Conservation (phyloP, 2,329 filamentous ascomycete genomes). For the Simplicillium sp. region DNA sequence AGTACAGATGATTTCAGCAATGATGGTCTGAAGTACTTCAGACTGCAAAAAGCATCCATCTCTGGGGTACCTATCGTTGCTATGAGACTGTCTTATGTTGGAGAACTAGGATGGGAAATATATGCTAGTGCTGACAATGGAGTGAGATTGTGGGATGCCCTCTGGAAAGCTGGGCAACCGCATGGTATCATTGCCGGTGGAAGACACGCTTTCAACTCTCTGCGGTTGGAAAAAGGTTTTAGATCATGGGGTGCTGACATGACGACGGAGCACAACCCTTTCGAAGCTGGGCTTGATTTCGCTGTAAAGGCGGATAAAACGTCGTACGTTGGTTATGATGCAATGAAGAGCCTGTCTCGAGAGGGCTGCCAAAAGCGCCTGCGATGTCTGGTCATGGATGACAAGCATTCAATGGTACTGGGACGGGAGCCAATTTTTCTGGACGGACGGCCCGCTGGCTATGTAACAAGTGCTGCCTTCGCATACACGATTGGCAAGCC, state of each 20-base stretch:
- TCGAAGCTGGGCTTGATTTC: constrained; percentile 44
- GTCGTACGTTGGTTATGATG: constrained; percentile 40
- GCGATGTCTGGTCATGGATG: constrained; percentile 44
- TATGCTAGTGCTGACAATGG: constrained; percentile 51
- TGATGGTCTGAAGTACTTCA: constrained; percentile 37
- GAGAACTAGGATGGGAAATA: constrained; percentile 54
- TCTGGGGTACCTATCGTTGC: constrained; percentile 45
- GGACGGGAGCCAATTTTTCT: constrained; percentile 53
- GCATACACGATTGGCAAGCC: constrained; percentile 50
- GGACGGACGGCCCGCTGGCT: constrained; percentile 37
- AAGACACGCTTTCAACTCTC: constrained; percentile 44
- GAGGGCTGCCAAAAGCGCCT: constrained; percentile 23
- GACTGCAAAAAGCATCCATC: constrained; percentile 37
- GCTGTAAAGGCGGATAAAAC: constrained; percentile 37
- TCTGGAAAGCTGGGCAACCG: constrained; percentile 43
- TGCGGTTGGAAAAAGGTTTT: constrained; percentile 51
- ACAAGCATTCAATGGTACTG: constrained; percentile 45
- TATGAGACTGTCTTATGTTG: constrained; percentile 49
- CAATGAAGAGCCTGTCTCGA: constrained; percentile 30
- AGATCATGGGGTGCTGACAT: constrained; percentile 48
- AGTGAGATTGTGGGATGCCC: constrained; percentile 45
- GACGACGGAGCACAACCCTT: constrained; percentile 51
- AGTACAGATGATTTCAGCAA: constrained; percentile 35
- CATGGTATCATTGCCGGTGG: constrained; percentile 50
- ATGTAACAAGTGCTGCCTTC: constrained; percentile 52